Evolutionary conservation across 768 basidiomycete species (phyloP), one percentile per base, ranked within the genome.

Genomic region (Leccinum sublutescens): DNA sequence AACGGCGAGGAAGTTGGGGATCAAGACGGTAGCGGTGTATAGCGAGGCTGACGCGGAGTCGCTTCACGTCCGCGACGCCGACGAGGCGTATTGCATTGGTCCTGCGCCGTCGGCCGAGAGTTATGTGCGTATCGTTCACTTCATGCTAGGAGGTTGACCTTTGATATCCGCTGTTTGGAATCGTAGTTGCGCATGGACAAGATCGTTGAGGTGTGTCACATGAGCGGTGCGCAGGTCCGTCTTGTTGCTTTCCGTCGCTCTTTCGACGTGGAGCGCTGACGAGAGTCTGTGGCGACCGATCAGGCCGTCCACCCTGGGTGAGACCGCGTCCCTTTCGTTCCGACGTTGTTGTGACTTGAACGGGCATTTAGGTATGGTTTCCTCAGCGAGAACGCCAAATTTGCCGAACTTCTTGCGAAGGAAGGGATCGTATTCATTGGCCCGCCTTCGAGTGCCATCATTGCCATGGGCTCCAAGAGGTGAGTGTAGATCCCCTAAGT

Each of bases 381-480:
- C 73, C 73, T 97, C 61, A 95, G 93, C 66, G 95, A 97, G 76
- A 97, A 96, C 60, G 87, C 94, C 5, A 74, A 74, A 21, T 98
- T 98, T 67, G 85, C 95, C 0, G 79, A 87, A 66, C 77, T 74
- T 47, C 81, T 97, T 11, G 82, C 85, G n/a, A 74, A 84, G 49
- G 89, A 87, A 66, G 91, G 92, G 0, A 84, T 98, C 62, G 83
- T 89, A 3, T 97, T 95, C 69, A 93, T 98, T 61, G 95, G 95
- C 0, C 95, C 95, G 15, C 91, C 95, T 2, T 81, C 89, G 1
- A 82, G 81, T 64, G 94, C 95, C 31, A 98, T 98, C 62, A 76
- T 89, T 14, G 91, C 88, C 66, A 98, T 97, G 95, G 95, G 95
- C 2, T 95, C 92, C 0, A 97, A 98, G 79, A 93, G 93, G 90